Percentiles rank a stretch among this genome's conserved stretches.
These are phyloP conservation scores for Rhipidocladum racemiflorum DNA, from an alignment of 176 grass and related monocot genomes.

Conservation along the genomic window DNA sequence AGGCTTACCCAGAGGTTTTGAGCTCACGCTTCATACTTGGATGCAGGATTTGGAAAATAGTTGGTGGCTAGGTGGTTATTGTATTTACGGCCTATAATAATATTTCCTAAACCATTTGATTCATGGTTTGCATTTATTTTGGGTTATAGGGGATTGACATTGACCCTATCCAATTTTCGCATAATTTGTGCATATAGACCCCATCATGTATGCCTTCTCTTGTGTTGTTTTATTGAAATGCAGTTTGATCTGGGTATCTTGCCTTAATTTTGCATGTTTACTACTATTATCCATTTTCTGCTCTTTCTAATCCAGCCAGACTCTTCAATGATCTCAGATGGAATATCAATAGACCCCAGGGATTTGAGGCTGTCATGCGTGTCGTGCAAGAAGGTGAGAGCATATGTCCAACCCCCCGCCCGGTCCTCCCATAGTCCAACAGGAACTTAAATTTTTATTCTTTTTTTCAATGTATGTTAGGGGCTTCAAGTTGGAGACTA, in stretches of 20 bases:
- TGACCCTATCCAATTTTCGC: background rate
- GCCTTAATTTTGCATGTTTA: slow-evolving; percentile 61
- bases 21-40: background rate
- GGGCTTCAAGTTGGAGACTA: slow-evolving; percentile 91
- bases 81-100: background rate
- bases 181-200: background rate
- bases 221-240: too few species aligned
- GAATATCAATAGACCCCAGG: slow-evolving; percentile 89
- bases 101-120: background rate
- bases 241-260: slow-evolving; percentile 16
- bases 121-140: background rate
- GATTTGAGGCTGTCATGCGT: slow-evolving; percentile 97
- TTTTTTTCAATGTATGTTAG: slow-evolving; percentile 20
- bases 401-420: slow-evolving; percentile 1
- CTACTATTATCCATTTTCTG: slow-evolving; percentile 91
- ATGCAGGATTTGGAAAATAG: background rate
- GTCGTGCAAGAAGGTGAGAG: slow-evolving; percentile 76
- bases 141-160: background rate
- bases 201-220: too few species aligned
- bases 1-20: background rate
- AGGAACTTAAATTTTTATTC: slow-evolving; percentile 16
- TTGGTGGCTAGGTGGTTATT: background rate
- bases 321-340: slow-evolving; percentile 96
- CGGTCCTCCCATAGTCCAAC: background rate
- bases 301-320: slow-evolving; percentile 80